Evolutionary conservation across 1,139 yeast genomes (phyloP), one percentile per base, ranked within the genome.

Genomic region (Debaryomyces singareniensis): DNA sequence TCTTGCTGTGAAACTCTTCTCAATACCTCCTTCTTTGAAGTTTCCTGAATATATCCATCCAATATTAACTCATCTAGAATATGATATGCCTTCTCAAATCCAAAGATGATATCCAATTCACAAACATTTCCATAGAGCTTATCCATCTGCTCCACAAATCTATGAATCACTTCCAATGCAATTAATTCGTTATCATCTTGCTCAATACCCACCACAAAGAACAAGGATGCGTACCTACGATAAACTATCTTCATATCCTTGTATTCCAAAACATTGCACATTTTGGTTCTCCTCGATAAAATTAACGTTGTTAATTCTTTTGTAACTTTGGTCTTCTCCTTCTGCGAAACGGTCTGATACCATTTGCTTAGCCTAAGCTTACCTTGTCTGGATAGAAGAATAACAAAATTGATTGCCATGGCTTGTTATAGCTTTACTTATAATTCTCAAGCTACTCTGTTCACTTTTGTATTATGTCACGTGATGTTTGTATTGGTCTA

Each of bases 61-160:
- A 67, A 79, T 62, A 93, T 58, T 44, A 91, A 64, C 53, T 93
- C 98, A 54, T 91, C 96, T 42, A 93, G 64, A 12, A 91, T 81
- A 55, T 85, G 84, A 53, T 91, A 91, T 0, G 97, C 97, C 52
- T 85, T 83, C 46, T 82, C 84, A 58, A 91, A 91, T 44, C 94
- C 94, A 71, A 91, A 91, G 31, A 91, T 91, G 38, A 91, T 87
- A 56, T 89, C 94, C 46, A 85, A 60, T 51, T 87, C 96, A 58
- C 96, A 84, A 13, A 91, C 98, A 50, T 87, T 91, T n/a, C 96
- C 97, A 50, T 85, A 91, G 44, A 87, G 77, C 48, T 83, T 81
- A 62, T 91, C 99, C 95, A 91, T 86, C 45, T 85, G 87, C 55
- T 93, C 98, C 29, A 93, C 99, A 52, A 80, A 93, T 36, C 97